Evolutionary conservation across 1,284 basidiomycete species (phyloP).

Genomic region (Boletellus deceptivus): DNA sequence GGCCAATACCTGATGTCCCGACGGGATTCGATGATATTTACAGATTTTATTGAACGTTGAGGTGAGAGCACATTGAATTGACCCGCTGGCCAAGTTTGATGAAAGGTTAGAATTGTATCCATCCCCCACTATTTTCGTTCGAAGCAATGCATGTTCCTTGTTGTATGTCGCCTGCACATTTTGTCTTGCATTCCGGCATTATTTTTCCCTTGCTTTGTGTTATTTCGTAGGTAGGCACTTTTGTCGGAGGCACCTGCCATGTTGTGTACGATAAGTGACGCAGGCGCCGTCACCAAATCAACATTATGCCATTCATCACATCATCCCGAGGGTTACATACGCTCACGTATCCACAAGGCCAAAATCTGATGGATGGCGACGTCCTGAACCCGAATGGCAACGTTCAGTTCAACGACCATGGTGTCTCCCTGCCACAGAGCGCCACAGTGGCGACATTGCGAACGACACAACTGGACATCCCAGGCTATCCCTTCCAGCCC

Average conservation of each 20-base stretch:
- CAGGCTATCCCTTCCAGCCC: too few relatives aligned
- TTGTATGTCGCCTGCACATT: slow-evolving; percentile 1
- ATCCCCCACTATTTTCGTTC: slow-evolving; percentile 17
- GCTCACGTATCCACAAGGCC: too few relatives aligned
- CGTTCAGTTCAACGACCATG: too few relatives aligned
- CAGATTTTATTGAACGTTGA: slow-evolving; percentile 10
- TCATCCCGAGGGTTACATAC: too few relatives aligned
- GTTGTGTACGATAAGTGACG: too few relatives aligned
- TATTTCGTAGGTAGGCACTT: slow-evolving; percentile 4
- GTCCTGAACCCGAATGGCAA: too few relatives aligned
- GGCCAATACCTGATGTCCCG: slow-evolving; percentile 27
- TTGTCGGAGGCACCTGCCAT: background rate
- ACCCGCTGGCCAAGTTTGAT: slow-evolving; percentile 3
- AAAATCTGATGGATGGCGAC: too few relatives aligned
- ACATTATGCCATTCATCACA: too few relatives aligned
- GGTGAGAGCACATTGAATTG: slow-evolving; percentile 2
- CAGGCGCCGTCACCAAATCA: too few relatives aligned
- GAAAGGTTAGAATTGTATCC: background rate
- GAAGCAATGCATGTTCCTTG: slow-evolving; percentile 1
- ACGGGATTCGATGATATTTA: slow-evolving; percentile 29
- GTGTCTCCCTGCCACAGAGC: too few relatives aligned
- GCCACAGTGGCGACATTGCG: too few relatives aligned
- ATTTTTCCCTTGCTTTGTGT: slow-evolving; percentile 5
- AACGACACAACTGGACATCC: too few relatives aligned
- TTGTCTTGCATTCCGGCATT: slow-evolving; percentile 4